Evolutionary conservation across 192 early-diverging fungal genomes (phyloP), one percentile per base, ranked within the genome.

Genomic region (Podila clonocystis): DNA sequence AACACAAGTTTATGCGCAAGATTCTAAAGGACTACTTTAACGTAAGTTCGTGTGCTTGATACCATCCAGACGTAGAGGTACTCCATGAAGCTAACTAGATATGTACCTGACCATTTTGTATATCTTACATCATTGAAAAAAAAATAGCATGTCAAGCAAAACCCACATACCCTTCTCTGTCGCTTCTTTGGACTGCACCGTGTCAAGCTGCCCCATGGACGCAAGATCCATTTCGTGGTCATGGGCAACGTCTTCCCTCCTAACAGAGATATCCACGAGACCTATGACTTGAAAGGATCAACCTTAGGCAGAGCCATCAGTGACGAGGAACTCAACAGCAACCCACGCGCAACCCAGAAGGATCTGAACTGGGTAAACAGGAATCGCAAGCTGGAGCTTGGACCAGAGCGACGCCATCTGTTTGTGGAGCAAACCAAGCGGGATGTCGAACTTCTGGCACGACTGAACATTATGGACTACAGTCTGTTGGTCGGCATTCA

Each of bases 211-310:
- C 96, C 96, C 50, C 95, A 94, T 45, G 93, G 93, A 61, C 86
- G 90, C 55, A 98, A 99, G 83, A 94, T 99, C 58, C 97, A 99
- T 85, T 99, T 99, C 87, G 95, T 99, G 11, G 97, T 99, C 22
- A 99, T 99, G 98, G 95, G 94, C 66, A 99, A 99, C 82, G 94
- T 99, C 13, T 97, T 99, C 74, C 97, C 98, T 20, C 89, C 96
- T 12, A 97, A 97, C 88, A 92, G 95, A 82, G 96, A 99, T 86
- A 96, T 99, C 34, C 97, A 99, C 72, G 93, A 95, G 74, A 94
- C 91, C 50, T 99, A 94, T 73, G 98, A 99, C 82, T 85, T 99
- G 55, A 99, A 99, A 84, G 94, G 98, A 9, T 99, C 97, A 1
- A 93, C 92, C 17, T 85, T 96, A 57, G 97, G 97, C 3, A 90